A percentile compares a stretch with the other conserved stretches of the same genome.
Conservation (phyloP, 805 yeast genomes). For the Alloascoidea hylecoeti region DNA sequence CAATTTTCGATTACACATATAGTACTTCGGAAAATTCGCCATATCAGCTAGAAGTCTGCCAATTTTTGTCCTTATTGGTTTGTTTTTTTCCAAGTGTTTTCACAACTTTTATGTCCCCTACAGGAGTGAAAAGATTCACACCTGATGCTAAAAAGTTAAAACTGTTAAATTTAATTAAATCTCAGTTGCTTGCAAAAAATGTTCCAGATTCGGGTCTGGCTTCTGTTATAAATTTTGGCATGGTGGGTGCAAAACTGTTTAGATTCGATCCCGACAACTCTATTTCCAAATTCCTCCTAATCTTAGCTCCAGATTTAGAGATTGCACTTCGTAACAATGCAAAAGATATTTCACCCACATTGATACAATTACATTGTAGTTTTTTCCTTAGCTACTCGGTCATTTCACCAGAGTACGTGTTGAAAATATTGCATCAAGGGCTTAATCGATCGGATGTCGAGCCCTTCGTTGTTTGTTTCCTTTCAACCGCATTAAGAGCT, state of each 20-base stretch:
- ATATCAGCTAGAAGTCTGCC: slow-evolving; percentile 6
- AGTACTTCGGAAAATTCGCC: not conserved
- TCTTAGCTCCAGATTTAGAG: not conserved
- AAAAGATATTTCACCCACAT: not conserved
- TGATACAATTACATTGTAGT: not conserved
- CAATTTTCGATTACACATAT: slow-evolving; percentile 7
- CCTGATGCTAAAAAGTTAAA: slow-evolving; percentile 5
- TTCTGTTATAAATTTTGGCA: not conserved
- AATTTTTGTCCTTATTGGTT: slow-evolving; percentile 9
- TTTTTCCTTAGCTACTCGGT: not conserved
- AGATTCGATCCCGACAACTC: not conserved
- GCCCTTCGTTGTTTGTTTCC: no score
- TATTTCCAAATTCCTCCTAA: not conserved
- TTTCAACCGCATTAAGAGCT: not conserved
- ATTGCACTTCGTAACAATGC: not conserved
- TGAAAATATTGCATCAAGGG: no score
- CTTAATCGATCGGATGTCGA: no score
- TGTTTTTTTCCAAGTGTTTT: slow-evolving; percentile 7
- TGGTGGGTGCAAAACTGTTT: not conserved
- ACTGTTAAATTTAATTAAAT: not conserved
- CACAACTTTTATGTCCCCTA: slow-evolving; percentile 5
- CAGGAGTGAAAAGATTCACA: slow-evolving; percentile 5
- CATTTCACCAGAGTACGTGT: not conserved
- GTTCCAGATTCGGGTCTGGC: not conserved
- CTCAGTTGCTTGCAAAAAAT: not conserved